phyloP scores from a whole-genome alignment of 2,329 filamentous ascomycete species.

The Hypoxylon sp. region DNA sequence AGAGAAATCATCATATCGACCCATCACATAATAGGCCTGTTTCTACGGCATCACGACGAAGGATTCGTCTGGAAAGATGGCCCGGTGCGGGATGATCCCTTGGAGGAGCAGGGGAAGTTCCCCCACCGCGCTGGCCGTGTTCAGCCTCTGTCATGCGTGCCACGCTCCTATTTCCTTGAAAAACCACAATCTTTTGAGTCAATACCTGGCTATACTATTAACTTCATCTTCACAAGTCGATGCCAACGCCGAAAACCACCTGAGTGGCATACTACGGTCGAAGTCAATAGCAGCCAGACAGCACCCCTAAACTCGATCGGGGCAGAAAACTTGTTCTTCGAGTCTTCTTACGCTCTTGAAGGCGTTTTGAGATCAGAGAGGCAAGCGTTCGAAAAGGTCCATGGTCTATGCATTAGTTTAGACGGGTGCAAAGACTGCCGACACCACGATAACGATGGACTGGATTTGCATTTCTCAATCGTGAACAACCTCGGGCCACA shows the following conservation, averaged over 20 bases:
- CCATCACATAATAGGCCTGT: constrained; percentile 66
- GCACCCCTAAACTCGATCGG: constrained; percentile 63
- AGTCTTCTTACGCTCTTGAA: constrained; percentile 61
- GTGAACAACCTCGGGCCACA: constrained; percentile 66
- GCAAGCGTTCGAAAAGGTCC: constrained; percentile 59
- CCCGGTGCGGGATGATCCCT: constrained; percentile 58
- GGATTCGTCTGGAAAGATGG: constrained; percentile 64
- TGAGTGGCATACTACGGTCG: constrained; percentile 59
- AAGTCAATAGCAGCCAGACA: constrained; percentile 63
- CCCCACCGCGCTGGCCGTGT: constrained; percentile 60
- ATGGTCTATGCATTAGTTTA: constrained; percentile 56
- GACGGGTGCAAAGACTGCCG: constrained; percentile 58
- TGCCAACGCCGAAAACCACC: constrained; percentile 55
- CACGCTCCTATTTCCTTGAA: constrained; percentile 61
- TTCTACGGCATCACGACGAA: constrained; percentile 65
- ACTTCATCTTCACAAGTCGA: constrained; percentile 62
- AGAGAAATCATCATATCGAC: constrained; percentile 64
- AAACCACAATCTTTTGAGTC: constrained; percentile 63
- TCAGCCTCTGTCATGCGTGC: constrained; percentile 63
- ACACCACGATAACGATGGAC: constrained; percentile 60
- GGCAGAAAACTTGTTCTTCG: constrained; percentile 65
- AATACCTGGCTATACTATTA: constrained; percentile 65
- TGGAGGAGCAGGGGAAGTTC: constrained; percentile 57
- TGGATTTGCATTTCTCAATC: constrained; percentile 63
- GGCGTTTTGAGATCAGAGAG: constrained; percentile 59